Evolutionary conservation across 306 rosid genomes (phyloP), one percentile per base, ranked within the genome.

Genomic region (Vigna mungo): DNA sequence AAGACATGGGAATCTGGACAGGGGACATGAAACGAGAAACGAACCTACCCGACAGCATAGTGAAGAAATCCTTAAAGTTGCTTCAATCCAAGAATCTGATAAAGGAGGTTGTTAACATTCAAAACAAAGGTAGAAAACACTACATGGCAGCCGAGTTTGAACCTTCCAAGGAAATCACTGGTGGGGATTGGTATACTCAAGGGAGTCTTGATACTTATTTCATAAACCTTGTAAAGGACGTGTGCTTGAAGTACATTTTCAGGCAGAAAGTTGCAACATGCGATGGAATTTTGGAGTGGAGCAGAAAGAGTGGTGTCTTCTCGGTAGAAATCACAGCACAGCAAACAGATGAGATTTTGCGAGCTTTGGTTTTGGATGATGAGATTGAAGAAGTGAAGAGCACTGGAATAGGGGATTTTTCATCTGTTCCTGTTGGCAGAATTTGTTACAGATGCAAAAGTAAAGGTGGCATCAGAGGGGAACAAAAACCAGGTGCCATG

Each of bases 81-180:
- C 98, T 93, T 63, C 79, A 48, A 44, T 39, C 81, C 51, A 93
- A 89, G 88, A 66, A 80, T 23, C 69, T 88, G 74, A 86, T 91
- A 77, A 90, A 90, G 81, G 89, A 90, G 70, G 94, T 90, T 58
- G 85, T 75, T n/a, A 88, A 83, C 68, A 79, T 90, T 69, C 90
- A 86, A 59, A 86, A 83, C 76, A 93, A 85, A 83, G 89, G 87
- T 47, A 88, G 78, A 71, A 91, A 91, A 84, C 92, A 84, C 91
- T 90, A 83, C 75, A 81, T 94, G 87, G 91, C 92, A 7, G 23
- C 81, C 9, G 94, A 91, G 39, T 91, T 94, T 56, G 88, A 87
- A 78, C 98, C 96, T 2, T 84, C 96, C 0, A 78, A 80, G 82
- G 97, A 90, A 54, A 76, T 90, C 77, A 87, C 90, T 0, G 96